Conservation (phyloP, 2,329 filamentous ascomycete species). For the Pseudocercospora fijiensis region DNA sequence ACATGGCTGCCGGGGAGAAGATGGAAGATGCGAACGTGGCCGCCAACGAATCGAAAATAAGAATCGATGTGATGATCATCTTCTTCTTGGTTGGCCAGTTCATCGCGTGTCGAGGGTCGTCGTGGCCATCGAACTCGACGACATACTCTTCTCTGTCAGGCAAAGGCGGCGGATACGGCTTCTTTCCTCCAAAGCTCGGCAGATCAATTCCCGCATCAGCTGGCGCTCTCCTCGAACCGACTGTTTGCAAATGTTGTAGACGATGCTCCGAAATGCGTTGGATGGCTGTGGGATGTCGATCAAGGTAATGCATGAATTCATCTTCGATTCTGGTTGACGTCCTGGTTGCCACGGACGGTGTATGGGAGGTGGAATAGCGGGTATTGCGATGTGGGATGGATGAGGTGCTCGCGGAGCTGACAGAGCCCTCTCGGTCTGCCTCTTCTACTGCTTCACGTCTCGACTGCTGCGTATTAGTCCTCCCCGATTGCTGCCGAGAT, state of each 20-base stretch:
- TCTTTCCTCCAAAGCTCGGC: slow-evolving; percentile 22
- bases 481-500: neutral
- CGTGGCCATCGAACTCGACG: slow-evolving; percentile 76
- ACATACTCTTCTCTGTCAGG: slow-evolving; percentile 74
- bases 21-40: slow-evolving; percentile 63
- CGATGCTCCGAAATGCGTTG: slow-evolving; percentile 63
- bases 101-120: slow-evolving; percentile 76
- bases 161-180: slow-evolving; percentile 62
- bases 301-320: slow-evolving; percentile 49
- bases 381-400: slow-evolving; percentile 31
- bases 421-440: slow-evolving; percentile 48
- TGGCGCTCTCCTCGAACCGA: slow-evolving; percentile 51
- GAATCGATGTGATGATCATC: slow-evolving; percentile 62
- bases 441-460: slow-evolving; percentile 55
- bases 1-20: slow-evolving; percentile 48
- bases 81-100: slow-evolving; percentile 87
- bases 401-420: slow-evolving; percentile 33
- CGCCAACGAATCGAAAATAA: slow-evolving; percentile 71
- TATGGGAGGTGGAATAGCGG: neutral
- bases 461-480: slow-evolving; percentile 16
- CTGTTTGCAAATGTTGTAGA: slow-evolving; percentile 69
- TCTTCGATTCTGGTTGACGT: slow-evolving; percentile 45
- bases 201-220: slow-evolving; percentile 44
- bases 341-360: slow-evolving; percentile 14
- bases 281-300: slow-evolving; percentile 67